Evolutionary conservation across 2,329 filamentous ascomycete species (phyloP).

Genomic region (Phoma sp.): DNA sequence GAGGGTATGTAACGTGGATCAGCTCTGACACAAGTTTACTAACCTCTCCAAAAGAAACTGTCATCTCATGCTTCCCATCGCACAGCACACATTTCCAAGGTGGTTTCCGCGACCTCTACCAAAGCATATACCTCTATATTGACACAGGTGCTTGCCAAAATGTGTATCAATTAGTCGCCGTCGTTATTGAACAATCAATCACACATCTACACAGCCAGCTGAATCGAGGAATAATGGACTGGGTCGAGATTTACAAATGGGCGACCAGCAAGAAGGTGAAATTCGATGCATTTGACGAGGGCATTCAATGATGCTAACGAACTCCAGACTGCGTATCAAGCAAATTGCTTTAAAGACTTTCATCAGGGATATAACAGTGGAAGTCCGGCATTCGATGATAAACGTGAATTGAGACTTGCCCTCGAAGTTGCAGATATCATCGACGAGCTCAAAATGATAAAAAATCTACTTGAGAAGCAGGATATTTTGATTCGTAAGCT

Average conservation of each 20-base stretch:
- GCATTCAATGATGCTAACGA: no score
- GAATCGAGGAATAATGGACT: neutral
- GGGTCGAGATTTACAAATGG: neutral
- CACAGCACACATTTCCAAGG: neutral
- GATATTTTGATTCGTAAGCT: neutral
- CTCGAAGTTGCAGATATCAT: neutral
- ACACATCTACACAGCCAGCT: neutral
- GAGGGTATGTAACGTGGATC: neutral
- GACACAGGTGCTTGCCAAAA: neutral
- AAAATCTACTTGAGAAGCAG: neutral
- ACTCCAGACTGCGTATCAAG: neutral
- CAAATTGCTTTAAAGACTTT: neutral
- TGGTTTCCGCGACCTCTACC: no score
- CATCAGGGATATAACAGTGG: neutral
- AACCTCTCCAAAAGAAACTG: neutral
- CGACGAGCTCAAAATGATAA: neutral
- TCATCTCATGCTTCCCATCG: neutral
- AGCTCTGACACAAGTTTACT: neutral
- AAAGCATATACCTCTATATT: no score
- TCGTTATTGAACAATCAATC: neutral
- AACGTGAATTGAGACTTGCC: neutral
- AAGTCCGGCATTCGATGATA: neutral
- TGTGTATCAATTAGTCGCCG: neutral
- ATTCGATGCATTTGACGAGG: no score
- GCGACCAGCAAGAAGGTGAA: neutral